Percentiles rank a stretch among this genome's conserved stretches.
These are phyloP conservation scores for Phaeosphaeriaceae sp. DNA, from an alignment of 2,329 filamentous ascomycete genomes.

Conservation along the genomic window DNA sequence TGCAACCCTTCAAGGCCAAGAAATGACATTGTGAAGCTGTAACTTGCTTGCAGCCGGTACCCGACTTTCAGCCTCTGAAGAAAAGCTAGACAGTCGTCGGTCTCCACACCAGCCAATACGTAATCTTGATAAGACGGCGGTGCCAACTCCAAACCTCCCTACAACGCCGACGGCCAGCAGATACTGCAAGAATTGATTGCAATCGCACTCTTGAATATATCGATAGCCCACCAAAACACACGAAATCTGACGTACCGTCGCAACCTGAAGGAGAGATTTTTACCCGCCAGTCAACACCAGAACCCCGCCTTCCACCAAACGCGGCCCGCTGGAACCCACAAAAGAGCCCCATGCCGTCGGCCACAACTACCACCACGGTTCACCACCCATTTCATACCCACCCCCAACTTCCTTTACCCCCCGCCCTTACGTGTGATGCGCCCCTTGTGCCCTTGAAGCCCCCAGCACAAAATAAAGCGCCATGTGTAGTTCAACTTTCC, in stretches of 20 bases:
- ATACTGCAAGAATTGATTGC: neutral
- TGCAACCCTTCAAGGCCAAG: constrained; percentile 57
- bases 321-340: no score
- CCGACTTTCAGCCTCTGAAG: no score
- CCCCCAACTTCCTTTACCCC: neutral
- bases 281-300: no score
- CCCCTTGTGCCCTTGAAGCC: neutral
- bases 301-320: no score
- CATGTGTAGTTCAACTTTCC: constrained; percentile 1
- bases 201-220: no score
- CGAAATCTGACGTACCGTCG: no score
- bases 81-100: neutral
- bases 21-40: constrained; percentile 48
- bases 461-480: neutral
- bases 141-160: no score
- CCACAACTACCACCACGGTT: no score
- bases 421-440: neutral
- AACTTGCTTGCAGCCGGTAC: neutral
- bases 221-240: no score
- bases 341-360: no score
- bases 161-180: constrained; percentile 1
- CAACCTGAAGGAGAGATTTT: no score
- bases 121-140: constrained; percentile 11
- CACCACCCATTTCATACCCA: no score
- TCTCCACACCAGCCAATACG: constrained; percentile 1